Base-by-base conservation (phyloP, 495 filamentous ascomycete genomes). In the Penicillium nucicola region DNA sequence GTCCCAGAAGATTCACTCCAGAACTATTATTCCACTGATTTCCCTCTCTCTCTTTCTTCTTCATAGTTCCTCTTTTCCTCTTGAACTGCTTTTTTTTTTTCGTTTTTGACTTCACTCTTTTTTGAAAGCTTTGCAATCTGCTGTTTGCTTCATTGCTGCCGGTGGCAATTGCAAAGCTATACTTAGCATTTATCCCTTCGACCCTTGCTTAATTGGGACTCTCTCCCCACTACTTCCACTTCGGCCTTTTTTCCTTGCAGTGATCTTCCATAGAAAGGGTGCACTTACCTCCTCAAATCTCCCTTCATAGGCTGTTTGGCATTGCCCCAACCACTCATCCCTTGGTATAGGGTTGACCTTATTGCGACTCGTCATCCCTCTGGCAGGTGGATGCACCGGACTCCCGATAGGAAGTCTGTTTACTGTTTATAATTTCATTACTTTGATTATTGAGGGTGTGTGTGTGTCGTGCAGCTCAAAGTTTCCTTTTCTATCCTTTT, bases 191-290 rank as follows among this genome's bases (percentile, higher is more conserved):
- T 35, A 44, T 55, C 45, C 42, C 49, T 48, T 48, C 10, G 36
- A 50, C 65, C 69, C 69, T 73, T 73, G 70, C 70, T 28, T 31
- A 45, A 18, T 40, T 33, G 25, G 50, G 43, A 50, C 55, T n/a
- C 41, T 45, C 39, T 45, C n/a, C 25, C 25, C 25, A 28, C 25
- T 28, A 28, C 25, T 28, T 28, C 25, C 25, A 9, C 25, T 28
- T 28, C 25, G 45, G 32, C 46, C 37, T 47, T 57, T 47, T 38
- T 53, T 69, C 69, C 69, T 72, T 72, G 67, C 69, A 64, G 54
- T 59, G 50, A 65, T 53, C 52, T 52, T 61, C 48, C 42, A 48
- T 48, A 32, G 49, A 48, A 48, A 63, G 42, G 60, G 40, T 41
- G 45, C 36, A 45, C 44, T 58, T 48, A 44, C 20, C 41, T 56